Conservation (phyloP, 148 eudicot species). For the Amaranthus hypochondriacus region DNA sequence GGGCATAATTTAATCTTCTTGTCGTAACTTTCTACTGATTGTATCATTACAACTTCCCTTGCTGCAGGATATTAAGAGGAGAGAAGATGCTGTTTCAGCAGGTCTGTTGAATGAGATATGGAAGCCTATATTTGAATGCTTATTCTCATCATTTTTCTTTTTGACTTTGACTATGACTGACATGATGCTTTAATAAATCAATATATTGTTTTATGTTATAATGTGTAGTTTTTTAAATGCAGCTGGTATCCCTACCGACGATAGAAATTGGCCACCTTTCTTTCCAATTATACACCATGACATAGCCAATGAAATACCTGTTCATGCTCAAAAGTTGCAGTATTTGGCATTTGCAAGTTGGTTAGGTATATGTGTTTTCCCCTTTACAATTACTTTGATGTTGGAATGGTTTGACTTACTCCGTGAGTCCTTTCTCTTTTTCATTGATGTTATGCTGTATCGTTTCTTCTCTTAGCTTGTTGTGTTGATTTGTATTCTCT, state of each 20-base stretch:
- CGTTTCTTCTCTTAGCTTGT: not conserved
- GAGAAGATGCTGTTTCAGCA: constrained; percentile 45
- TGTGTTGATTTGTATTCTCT: not conserved
- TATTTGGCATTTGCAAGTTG: constrained; percentile 58
- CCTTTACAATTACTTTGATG: not conserved
- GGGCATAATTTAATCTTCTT: not conserved
- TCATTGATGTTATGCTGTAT: not conserved
- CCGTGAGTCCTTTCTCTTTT: not conserved
- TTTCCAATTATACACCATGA: constrained; percentile 50
- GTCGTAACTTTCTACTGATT: constrained; percentile 1
- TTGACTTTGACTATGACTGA: not conserved
- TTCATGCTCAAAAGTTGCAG: constrained; percentile 53
- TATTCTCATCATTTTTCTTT: not conserved
- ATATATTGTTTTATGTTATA: not conserved
- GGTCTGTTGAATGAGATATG: constrained; percentile 19
- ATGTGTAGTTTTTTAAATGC: not conserved
- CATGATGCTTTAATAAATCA: not conserved
- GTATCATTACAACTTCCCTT: constrained; percentile 4
- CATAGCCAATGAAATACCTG: constrained; percentile 49
- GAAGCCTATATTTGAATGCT: not conserved
- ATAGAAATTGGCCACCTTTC: constrained; percentile 51
- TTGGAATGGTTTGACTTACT: not conserved
- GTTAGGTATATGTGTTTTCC: constrained; percentile 33
- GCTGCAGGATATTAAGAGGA: constrained; percentile 44
- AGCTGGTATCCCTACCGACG: constrained; percentile 36